A percentile compares a stretch with the other conserved stretches of the same genome.
Evolutionary conservation across 106 monocot species (phyloP).

Genomic region (Allium sativum): DNA sequence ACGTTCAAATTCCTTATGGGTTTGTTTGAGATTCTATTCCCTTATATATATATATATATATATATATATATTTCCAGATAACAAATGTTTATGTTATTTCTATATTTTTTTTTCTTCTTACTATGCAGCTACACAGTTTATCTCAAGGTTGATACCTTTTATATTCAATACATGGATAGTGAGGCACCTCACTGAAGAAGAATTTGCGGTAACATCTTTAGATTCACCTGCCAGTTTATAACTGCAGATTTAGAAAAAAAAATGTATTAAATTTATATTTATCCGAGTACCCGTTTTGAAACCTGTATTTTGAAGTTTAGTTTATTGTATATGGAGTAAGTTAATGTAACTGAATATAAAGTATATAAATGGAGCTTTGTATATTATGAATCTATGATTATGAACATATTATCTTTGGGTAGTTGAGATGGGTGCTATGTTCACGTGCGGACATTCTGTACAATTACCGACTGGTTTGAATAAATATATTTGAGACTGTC

Average conservation of each 20-base stretch:
- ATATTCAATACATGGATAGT: constrained; percentile 76
- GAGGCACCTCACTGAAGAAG: constrained; percentile 55
- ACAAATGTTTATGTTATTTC: neutral
- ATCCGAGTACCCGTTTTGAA: too few species aligned
- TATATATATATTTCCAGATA: neutral
- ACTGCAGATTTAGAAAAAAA: too few species aligned
- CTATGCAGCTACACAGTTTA: constrained; percentile 58
- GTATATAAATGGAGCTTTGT: too few species aligned
- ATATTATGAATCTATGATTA: too few species aligned
- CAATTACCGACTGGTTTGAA: neutral
- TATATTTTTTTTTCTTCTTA: neutral
- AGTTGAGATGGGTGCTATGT: neutral
- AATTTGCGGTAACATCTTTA: constrained; percentile 41
- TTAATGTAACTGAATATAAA: too few species aligned
- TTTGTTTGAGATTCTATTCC: constrained; percentile 8
- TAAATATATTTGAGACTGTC: neutral
- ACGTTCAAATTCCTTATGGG: constrained; percentile 56
- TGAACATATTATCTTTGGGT: too few species aligned
- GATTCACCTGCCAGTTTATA: neutral
- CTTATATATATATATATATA: too few species aligned
- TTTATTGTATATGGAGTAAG: too few species aligned
- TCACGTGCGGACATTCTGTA: too few species aligned
- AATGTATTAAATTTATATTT: too few species aligned
- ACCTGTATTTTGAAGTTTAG: too few species aligned
- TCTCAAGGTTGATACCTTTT: constrained; percentile 81